Evolutionary conservation across 306 rosid species (phyloP), one percentile per base, ranked within the genome.

Genomic region (Sesbania bispinosa): DNA sequence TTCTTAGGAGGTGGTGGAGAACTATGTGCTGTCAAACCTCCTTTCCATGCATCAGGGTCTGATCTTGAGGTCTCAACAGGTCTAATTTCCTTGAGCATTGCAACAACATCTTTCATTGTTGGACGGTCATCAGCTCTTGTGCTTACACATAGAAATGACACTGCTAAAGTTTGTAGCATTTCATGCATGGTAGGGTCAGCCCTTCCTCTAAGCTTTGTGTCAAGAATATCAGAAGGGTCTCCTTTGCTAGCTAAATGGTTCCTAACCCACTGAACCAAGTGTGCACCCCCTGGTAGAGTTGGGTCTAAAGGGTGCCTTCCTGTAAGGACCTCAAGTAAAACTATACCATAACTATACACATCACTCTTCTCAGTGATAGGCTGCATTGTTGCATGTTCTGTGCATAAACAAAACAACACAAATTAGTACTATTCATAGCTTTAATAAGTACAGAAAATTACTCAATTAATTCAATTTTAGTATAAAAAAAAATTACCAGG

Each of bases 271-370:
- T 91, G 97, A 51, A 86, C 99, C 85, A 95, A 76, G 80, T 76
- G 75, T 20, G 87, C 84, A 35, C 88, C 96, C 3, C 88, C 88
- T 1, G 99, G 92, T 54, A 95, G 76, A 23, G 96, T 89, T 36
- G 99, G 97, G 63, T 95, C 99, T 60, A 95, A 62, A 8, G 99
- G 99, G 81, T 95, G 99, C 81, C 92, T 85, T 45, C 99, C 97
- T 30, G 97, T 95, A 50, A 95, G 71, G 16, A 91, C 89, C 81
- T 95, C 99, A 45, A 95, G 69, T 21, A 91, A 84, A 77, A 91
- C 96, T 32, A 95, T 87, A 0, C 99, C 99, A 43, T 43, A 95
- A 67, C 99, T 89, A 70, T 95, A 91, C 15, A 95, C 92, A 72
- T 95, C 99, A 24, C 96, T 89, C 47, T 86, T 95, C 77, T 85